phyloP scores from a whole-genome alignment of 768 basidiomycete genomes.

The Grammothele lineata region DNA sequence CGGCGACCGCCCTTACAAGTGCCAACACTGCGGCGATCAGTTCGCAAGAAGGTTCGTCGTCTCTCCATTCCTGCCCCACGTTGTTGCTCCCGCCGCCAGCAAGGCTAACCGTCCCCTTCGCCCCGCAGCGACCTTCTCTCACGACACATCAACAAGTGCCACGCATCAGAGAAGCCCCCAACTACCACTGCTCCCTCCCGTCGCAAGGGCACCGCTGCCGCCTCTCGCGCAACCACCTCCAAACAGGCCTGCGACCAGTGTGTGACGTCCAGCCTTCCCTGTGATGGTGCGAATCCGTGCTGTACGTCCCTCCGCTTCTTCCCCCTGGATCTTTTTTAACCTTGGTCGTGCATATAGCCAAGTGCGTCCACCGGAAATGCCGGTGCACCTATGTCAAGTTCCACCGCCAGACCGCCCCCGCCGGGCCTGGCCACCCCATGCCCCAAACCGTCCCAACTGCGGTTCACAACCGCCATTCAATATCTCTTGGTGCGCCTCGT shows the following conservation, averaged over 20 bases:
- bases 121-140: constrained; percentile 71
- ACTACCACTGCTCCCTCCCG: constrained; percentile 37
- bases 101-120: background rate
- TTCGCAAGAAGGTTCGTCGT: constrained; percentile 73
- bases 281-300: constrained; percentile 78
- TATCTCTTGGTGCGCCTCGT: constrained; percentile 19
- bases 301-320: constrained; percentile 39
- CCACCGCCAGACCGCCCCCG: constrained; percentile 76
- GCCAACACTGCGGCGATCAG: constrained; percentile 84
- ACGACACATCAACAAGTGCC: constrained; percentile 85
- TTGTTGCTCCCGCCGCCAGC: background rate
- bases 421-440: constrained; percentile 63
- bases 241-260: constrained; percentile 88
- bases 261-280: constrained; percentile 67
- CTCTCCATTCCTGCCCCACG: constrained; percentile 3
- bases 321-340: background rate
- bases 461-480: constrained; percentile 13
- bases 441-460: constrained; percentile 27
- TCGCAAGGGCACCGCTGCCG: constrained; percentile 63
- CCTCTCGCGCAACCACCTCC: constrained; percentile 70
- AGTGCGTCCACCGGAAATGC: constrained; percentile 67
- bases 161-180: constrained; percentile 66
- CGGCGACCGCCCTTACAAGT: constrained; percentile 87
- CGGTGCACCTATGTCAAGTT: constrained; percentile 81
- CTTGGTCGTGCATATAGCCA: constrained; percentile 40